Evolutionary conservation across 2,329 filamentous ascomycete species (phyloP).

Genomic region (Penicillium sp.): DNA sequence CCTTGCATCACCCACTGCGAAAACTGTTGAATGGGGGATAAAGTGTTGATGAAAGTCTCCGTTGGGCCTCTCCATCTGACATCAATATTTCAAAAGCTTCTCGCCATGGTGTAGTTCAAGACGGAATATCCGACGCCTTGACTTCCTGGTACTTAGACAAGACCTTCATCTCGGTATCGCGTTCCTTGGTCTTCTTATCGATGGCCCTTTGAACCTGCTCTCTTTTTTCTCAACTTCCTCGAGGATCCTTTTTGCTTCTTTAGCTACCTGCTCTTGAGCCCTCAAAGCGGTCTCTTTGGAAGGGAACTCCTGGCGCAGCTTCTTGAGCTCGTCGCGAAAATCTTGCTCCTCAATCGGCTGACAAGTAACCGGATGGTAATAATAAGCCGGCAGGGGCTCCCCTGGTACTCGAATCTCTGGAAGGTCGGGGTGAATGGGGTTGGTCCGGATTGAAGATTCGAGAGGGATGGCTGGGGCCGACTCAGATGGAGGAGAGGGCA

Average conservation of each 20-base stretch:
- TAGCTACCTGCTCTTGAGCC: slow-evolving; percentile 36
- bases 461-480: slow-evolving; percentile 29
- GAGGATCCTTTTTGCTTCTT: slow-evolving; percentile 36
- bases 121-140: slow-evolving; percentile 29
- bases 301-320: slow-evolving; percentile 35
- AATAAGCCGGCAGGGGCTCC: slow-evolving; percentile 29
- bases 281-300: slow-evolving; percentile 33
- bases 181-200: slow-evolving; percentile 42
- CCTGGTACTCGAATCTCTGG: slow-evolving; percentile 39
- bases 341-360: slow-evolving; percentile 30
- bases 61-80: not conserved
- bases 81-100: not conserved
- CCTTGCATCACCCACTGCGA: not conserved
- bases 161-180: slow-evolving; percentile 41
- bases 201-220: slow-evolving; percentile 38
- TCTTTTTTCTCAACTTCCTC: slow-evolving; percentile 34
- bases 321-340: slow-evolving; percentile 29
- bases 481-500: slow-evolving; percentile 36
- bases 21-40: not conserved
- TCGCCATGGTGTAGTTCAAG: slow-evolving; percentile 13
- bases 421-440: slow-evolving; percentile 37
- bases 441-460: slow-evolving; percentile 34
- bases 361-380: slow-evolving; percentile 40
- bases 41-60: not conserved
- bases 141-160: slow-evolving; percentile 40